phyloP scores from a whole-genome alignment of 179 eudicot species.

The Drosera spatulata region DNA sequence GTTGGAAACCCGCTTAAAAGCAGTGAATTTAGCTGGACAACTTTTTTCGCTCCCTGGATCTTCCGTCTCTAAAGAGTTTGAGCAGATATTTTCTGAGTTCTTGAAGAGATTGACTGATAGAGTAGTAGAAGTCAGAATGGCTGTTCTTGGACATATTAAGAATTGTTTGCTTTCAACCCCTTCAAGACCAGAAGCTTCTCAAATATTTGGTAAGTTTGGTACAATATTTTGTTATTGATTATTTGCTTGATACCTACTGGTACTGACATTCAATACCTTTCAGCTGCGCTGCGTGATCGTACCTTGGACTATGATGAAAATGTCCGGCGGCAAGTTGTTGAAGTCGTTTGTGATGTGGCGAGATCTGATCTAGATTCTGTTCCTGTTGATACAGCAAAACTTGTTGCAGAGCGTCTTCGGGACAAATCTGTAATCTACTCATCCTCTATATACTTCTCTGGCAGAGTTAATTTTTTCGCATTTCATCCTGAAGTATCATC shows the following conservation, averaged over 20 bases:
- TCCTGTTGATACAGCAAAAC: conserved; percentile 65
- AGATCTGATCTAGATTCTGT: conserved; percentile 56
- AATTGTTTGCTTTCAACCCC: conserved; percentile 74
- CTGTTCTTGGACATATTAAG: conserved; percentile 75
- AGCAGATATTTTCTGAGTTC: conserved; percentile 74
- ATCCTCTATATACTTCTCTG: conserved; percentile 3
- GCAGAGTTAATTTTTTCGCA: conserved; percentile 2
- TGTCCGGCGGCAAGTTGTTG: conserved; percentile 90
- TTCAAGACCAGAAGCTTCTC: conserved; percentile 63
- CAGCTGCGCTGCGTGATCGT: conserved; percentile 88
- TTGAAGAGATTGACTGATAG: conserved; percentile 87
- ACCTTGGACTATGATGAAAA: conserved; percentile 95
- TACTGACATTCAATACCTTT: conserved; percentile 29
- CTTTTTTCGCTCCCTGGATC: conserved; percentile 84
- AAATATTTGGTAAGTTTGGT: conserved; percentile 54
- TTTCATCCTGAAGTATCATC: conserved; percentile 6
- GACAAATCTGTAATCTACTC: conserved; percentile 71
- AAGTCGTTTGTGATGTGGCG: conserved; percentile 79
- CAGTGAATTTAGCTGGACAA: conserved; percentile 77
- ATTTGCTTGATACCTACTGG: neutral
- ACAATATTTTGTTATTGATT: neutral
- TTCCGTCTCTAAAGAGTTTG: conserved; percentile 58
- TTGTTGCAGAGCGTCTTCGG: conserved; percentile 87
- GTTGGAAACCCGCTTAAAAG: conserved; percentile 68
- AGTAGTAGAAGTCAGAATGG: conserved; percentile 78